Evolutionary conservation across 345 rosid species (phyloP).

Genomic region (Combretum micranthum): DNA sequence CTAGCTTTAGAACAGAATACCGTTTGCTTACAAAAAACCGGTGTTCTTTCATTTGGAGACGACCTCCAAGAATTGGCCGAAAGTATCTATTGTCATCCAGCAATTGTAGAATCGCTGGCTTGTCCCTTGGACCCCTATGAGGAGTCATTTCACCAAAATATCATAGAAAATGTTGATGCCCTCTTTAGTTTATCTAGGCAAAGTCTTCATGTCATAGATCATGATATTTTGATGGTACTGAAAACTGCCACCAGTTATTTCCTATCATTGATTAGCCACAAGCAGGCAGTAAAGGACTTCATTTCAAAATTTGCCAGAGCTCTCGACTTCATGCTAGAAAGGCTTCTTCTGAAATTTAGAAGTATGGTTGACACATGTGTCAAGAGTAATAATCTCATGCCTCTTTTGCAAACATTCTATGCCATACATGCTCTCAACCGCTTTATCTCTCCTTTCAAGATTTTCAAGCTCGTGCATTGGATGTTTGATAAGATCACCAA

Average conservation of each 20-base stretch:
- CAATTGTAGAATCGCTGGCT: constrained; percentile 31
- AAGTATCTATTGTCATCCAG: constrained; percentile 64
- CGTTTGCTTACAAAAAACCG: constrained; percentile 14
- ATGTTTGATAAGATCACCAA: constrained; percentile 38
- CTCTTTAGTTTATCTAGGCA: constrained; percentile 31
- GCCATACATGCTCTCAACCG: constrained; percentile 45
- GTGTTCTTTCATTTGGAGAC: constrained; percentile 19
- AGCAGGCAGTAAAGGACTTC: constrained; percentile 17
- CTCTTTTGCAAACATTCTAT: constrained; percentile 48
- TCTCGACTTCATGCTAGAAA: constrained; percentile 34
- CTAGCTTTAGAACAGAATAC: constrained; percentile 26
- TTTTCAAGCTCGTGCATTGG: constrained; percentile 53
- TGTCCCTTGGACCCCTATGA: constrained; percentile 37
- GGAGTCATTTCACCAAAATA: constrained; percentile 21
- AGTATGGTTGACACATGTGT: constrained; percentile 42
- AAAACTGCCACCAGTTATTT: constrained; percentile 40
- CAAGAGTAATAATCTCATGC: constrained; percentile 27
- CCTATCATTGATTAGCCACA: constrained; percentile 28
- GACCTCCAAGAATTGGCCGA: constrained; percentile 43
- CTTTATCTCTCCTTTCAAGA: constrained; percentile 62
- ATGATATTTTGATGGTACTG: constrained; percentile 47
- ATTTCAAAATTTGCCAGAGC: constrained; percentile 33
- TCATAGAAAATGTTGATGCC: constrained; percentile 29
- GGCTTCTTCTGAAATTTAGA: constrained; percentile 34
- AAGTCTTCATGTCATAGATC: constrained; percentile 47